phyloP scores from a whole-genome alignment of 768 basidiomycete genomes.

The Rhizopogon vesiculosus region DNA sequence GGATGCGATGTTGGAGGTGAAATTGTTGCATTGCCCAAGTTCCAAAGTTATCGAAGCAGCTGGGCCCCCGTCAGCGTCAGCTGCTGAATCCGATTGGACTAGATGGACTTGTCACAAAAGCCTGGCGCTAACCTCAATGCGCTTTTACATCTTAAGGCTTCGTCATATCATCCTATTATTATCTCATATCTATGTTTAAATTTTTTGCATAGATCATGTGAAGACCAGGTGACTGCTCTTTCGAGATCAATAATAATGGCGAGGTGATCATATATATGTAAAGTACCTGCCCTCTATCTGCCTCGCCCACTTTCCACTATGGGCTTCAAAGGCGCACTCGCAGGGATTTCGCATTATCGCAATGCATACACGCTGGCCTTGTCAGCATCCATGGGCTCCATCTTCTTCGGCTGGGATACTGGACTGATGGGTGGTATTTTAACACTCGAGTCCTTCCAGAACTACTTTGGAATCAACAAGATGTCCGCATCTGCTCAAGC shows the following conservation, averaged over 20 bases:
- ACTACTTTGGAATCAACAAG: conserved; percentile 42
- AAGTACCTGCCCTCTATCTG: neutral
- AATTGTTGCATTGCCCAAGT: no score
- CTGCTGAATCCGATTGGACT: neutral
- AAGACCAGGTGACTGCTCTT: neutral
- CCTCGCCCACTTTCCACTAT: conserved; percentile 5
- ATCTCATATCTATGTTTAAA: neutral
- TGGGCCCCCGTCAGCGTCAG: neutral
- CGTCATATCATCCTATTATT: conserved; percentile 16
- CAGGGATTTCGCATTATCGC: conserved; percentile 26
- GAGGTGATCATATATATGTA: neutral
- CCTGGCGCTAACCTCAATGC: no score
- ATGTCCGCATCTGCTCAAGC: conserved; percentile 33
- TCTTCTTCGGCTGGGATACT: conserved; percentile 48
- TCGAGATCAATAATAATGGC: neutral
- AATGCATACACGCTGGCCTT: conserved; percentile 42
- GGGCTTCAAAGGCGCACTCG: conserved; percentile 22
- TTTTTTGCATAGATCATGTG: neutral
- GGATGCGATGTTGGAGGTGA: no score
- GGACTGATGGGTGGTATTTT: conserved; percentile 48
- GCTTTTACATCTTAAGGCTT: conserved; percentile 24
- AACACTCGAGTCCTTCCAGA: conserved; percentile 39
- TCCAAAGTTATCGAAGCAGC: neutral
- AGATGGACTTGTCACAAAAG: neutral
- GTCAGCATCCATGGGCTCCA: conserved; percentile 43